Conservation (phyloP, 2,329 filamentous ascomycete genomes). For the Cladosporium phlei region DNA sequence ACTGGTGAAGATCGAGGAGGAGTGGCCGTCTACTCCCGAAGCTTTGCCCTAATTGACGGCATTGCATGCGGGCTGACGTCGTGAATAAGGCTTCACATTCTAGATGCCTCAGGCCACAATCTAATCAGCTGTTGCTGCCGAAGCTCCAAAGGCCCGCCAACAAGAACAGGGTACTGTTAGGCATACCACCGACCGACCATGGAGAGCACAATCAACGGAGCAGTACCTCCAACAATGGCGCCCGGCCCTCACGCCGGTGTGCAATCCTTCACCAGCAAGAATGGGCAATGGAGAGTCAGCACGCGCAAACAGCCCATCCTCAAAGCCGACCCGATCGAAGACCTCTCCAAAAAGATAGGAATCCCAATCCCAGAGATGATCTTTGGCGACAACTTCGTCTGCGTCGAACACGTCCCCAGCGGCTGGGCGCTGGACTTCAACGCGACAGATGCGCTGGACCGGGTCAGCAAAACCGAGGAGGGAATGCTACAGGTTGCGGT, state of each 20-base stretch:
- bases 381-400: conserved; percentile 87
- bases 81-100: too few species aligned
- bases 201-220: conserved; percentile 57
- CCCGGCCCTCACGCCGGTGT: conserved; percentile 14
- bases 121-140: too few species aligned
- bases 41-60: too few species aligned
- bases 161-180: too few species aligned
- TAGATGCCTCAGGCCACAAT: too few species aligned
- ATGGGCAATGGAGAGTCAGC: conserved; percentile 49
- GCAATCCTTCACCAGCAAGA: conserved; percentile 23
- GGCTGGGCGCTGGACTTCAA: conserved; percentile 78
- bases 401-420: conserved; percentile 66
- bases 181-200: too few species aligned
- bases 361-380: conserved; percentile 98
- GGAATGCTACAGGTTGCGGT: conserved; percentile 92
- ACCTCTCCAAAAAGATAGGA: conserved; percentile 69
- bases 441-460: conserved; percentile 80
- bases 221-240: conserved; percentile 1
- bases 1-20: too few species aligned
- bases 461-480: conserved; percentile 87
- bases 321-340: conserved; percentile 84
- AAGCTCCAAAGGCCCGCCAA: too few species aligned
- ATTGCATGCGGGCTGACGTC: too few species aligned
- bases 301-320: conserved; percentile 92
- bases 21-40: too few species aligned